Base-by-base conservation (phyloP, 116 monocot genomes). In the Thalassia testudinum region DNA sequence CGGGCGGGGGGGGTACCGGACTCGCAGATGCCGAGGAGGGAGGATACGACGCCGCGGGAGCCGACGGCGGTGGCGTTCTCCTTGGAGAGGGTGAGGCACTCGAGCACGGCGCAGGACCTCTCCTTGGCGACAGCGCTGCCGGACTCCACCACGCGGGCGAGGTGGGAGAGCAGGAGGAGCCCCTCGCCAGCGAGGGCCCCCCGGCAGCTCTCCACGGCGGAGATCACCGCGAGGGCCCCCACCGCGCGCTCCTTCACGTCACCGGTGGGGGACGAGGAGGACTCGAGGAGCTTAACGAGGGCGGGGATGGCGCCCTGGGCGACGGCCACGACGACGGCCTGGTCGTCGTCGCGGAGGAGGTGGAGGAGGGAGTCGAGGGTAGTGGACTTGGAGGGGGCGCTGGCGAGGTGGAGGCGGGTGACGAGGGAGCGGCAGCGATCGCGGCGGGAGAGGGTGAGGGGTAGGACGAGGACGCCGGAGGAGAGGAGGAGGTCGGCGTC, bases 1-100 rank as follows among this genome's bases (percentile, higher is more conserved):
- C 72, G 78, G 1, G 75, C 67, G 0, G 63, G 22, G 16, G 87
- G 87, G 1, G 87, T 83, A 2, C 93, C 93, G 16, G 58, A 62
- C 11, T 55, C 51, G 72, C 74, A 74, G 56, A 72, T 75, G 27
- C 60, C 67, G 28, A 83, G 77, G 16, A 89, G 77, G 1, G 75
- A 42, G 6, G 50, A 52, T 13, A 80, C 56, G 22, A 60, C 71
- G 13, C 83, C 80, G 1, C 77, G 69, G 7, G 72, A 69, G 6
- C 73, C 71, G 48, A 82, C 54, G 13, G 68, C 70, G 14, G 66
- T 50, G 18, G 88, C 83, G 42, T 66, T 73, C 54, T 88, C 88
- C 27, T 53, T 64, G 4, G 57, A 22, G 1, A 72, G 55, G 24
- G 83, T 79, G 5, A 88, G 63, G 0, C 63, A 22, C 40, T 56